These are phyloP conservation scores for Nepenthes alata DNA, from an alignment of 179 eudicot species.

Conservation along the genomic window DNA sequence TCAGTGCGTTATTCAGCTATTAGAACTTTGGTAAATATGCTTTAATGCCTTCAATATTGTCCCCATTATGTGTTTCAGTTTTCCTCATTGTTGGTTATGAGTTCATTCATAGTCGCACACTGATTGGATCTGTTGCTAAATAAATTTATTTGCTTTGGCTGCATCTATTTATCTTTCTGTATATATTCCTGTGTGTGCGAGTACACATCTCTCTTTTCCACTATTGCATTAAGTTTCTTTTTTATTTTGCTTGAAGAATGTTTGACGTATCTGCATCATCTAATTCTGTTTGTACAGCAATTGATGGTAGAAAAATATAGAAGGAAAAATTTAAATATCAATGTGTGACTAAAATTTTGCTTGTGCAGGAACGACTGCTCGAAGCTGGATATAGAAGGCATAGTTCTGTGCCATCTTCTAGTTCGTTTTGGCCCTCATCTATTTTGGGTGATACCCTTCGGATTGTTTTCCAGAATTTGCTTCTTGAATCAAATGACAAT, in stretches of 20 bases:
- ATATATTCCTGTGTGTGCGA: too few species aligned
- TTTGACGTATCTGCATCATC: too few species aligned
- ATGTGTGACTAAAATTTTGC: neutral
- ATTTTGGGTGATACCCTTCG: slow-evolving; percentile 85
- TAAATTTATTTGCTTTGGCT: too few species aligned
- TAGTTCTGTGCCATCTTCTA: slow-evolving; percentile 35
- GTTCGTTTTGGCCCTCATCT: slow-evolving; percentile 84
- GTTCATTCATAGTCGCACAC: too few species aligned
- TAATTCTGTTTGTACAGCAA: too few species aligned
- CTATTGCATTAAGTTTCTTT: too few species aligned
- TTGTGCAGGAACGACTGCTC: slow-evolving; percentile 39
- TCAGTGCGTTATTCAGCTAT: slow-evolving; percentile 67
- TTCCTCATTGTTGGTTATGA: neutral
- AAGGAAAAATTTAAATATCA: too few species aligned
- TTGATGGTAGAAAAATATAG: too few species aligned
- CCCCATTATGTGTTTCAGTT: neutral
- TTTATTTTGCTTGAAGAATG: too few species aligned
- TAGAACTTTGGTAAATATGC: slow-evolving; percentile 43
- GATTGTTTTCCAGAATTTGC: slow-evolving; percentile 88
- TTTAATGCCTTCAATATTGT: neutral
- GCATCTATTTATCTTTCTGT: too few species aligned
- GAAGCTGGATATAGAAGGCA: slow-evolving; percentile 33
- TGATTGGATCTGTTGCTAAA: too few species aligned
- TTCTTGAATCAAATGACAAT: slow-evolving; percentile 83
- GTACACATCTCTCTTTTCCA: too few species aligned